Conservation (phyloP, 2,329 filamentous ascomycete species). For the Magnaporthiopsis incrustans region DNA sequence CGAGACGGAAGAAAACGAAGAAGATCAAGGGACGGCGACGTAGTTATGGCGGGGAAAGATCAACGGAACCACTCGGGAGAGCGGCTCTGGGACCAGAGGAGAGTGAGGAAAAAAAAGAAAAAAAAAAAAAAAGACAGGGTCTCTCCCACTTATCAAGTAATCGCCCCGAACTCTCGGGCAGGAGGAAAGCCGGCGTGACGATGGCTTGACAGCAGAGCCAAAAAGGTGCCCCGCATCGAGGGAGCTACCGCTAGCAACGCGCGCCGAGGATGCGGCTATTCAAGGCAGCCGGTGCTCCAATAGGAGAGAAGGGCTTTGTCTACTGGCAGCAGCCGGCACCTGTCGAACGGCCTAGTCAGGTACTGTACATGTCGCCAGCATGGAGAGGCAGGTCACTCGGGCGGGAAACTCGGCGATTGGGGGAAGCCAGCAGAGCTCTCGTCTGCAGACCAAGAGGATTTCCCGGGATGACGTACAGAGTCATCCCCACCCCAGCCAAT, state of each 20-base stretch:
- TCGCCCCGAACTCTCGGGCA: background rate
- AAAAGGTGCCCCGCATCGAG: background rate
- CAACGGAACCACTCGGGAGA: background rate
- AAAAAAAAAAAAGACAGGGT: background rate
- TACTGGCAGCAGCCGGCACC: no score
- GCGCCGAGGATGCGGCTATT: background rate
- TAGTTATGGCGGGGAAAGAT: background rate
- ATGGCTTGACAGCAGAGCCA: background rate
- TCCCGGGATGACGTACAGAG: constrained; percentile 13
- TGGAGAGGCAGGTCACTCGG: background rate
- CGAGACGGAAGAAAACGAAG: background rate
- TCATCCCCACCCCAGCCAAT: constrained; percentile 1
- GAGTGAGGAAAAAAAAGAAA: no score
- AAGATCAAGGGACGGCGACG: background rate
- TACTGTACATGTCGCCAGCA: background rate
- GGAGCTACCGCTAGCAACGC: background rate
- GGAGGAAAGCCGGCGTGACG: background rate
- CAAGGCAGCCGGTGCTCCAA: background rate
- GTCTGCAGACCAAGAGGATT: constrained; percentile 16
- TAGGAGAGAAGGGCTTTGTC: no score
- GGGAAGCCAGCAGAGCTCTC: constrained; percentile 1
- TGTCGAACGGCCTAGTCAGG: background rate
- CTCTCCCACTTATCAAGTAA: background rate
- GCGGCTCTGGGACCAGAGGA: background rate
- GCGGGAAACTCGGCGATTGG: constrained; percentile 17